phyloP scores from a whole-genome alignment of 2,329 filamentous ascomycete species.

The Gnomoniopsis smithogilvyi region DNA sequence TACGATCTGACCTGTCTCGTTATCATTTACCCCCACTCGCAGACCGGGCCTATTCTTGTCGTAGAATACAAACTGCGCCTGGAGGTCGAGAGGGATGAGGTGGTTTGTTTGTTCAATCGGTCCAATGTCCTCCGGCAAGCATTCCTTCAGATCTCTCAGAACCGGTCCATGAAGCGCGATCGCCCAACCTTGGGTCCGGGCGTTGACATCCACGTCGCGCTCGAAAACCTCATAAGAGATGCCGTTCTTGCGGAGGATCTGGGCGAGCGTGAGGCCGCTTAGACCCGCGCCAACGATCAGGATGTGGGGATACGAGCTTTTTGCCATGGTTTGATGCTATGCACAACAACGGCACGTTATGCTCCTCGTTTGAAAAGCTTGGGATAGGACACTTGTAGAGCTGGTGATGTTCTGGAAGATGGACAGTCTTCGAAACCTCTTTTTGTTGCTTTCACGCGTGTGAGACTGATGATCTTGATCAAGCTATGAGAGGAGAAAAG shows the following conservation, averaged over 20 bases:
- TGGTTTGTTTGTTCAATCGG: conserved; percentile 21
- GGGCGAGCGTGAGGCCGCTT: conserved; percentile 38
- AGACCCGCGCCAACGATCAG: conserved; percentile 41
- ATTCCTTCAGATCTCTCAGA: conserved; percentile 19
- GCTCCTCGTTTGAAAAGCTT: no score
- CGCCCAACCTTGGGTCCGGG: conserved; percentile 28
- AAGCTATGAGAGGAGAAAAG: no score
- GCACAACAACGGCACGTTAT: no score
- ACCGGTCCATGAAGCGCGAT: conserved; percentile 28
- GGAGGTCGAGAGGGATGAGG: conserved; percentile 23
- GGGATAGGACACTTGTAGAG: no score
- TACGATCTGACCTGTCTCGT: conserved; percentile 27
- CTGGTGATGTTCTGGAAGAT: no score
- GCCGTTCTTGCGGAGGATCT: conserved; percentile 31
- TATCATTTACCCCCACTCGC: conserved; percentile 22
- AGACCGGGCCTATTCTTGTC: conserved; percentile 5
- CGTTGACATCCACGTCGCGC: conserved; percentile 27
- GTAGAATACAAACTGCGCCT: conserved; percentile 23
- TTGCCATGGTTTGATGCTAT: background rate
- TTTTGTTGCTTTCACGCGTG: no score
- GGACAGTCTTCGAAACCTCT: no score
- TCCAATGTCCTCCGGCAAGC: conserved; percentile 23
- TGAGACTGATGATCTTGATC: no score
- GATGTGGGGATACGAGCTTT: conserved; percentile 22
- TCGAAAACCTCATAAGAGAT: conserved; percentile 37